Conservation (phyloP, 108 stramenopile genomes). For the Aureococcus anophagefferens region DNA sequence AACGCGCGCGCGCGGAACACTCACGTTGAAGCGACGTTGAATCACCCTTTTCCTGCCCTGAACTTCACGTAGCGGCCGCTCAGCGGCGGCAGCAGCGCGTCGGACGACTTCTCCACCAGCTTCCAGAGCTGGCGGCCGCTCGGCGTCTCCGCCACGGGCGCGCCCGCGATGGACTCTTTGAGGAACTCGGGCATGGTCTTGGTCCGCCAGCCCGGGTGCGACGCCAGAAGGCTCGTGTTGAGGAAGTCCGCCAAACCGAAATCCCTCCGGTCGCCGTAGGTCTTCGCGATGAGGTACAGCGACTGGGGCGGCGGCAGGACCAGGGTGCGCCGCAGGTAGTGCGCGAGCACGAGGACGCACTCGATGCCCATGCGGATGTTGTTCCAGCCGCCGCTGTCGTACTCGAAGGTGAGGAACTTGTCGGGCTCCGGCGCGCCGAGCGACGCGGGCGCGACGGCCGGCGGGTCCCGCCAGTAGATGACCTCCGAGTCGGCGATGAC, state of each 20-base stretch:
- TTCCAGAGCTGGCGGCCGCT: not conserved
- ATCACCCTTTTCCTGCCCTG: not conserved
- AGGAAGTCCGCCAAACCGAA: slow-evolving; percentile 72
- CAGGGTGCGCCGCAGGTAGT: slow-evolving; percentile 65
- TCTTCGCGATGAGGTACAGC: slow-evolving; percentile 50
- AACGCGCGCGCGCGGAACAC: no score
- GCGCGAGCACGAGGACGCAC: slow-evolving; percentile 61
- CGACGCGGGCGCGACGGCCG: not conserved
- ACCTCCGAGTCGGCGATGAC: not conserved
- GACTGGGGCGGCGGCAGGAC: slow-evolving; percentile 73
- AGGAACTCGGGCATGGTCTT: slow-evolving; percentile 27
- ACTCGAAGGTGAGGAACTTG: slow-evolving; percentile 33
- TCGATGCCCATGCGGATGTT: slow-evolving; percentile 55
- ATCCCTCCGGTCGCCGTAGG: slow-evolving; percentile 18
- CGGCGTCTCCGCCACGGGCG: not conserved
- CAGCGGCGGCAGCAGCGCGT: not conserved
- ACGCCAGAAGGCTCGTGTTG: slow-evolving; percentile 11
- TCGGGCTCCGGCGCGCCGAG: not conserved
- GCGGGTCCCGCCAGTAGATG: not conserved
- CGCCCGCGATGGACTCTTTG: not conserved
- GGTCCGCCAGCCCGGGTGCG: slow-evolving; percentile 11
- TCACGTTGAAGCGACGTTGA: no score
- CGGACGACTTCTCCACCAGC: slow-evolving; percentile 5
- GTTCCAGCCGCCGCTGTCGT: slow-evolving; percentile 41
- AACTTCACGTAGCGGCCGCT: not conserved